Evolutionary conservation across 2,329 filamentous ascomycete genomes (phyloP).

Genomic region (Scopulariopsis brevicaulis): DNA sequence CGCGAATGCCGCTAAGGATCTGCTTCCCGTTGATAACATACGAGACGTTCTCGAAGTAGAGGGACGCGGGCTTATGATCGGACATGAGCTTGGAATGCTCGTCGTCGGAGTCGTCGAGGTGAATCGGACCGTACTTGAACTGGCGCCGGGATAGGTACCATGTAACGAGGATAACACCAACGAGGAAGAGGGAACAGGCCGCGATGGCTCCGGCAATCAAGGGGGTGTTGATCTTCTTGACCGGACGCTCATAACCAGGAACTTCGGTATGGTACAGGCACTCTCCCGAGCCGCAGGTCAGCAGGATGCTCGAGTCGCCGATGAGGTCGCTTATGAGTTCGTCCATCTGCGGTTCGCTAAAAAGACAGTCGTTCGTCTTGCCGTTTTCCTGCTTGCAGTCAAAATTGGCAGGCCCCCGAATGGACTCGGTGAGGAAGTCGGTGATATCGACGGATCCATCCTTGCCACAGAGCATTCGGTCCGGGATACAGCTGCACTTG

Average conservation of each 20-base stretch:
- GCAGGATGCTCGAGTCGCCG: slow-evolving; percentile 78
- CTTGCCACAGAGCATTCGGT: slow-evolving; percentile 88
- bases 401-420: slow-evolving; percentile 82
- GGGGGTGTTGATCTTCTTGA: slow-evolving; percentile 94
- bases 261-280: slow-evolving; percentile 89
- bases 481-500: slow-evolving; percentile 77
- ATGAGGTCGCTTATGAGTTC: slow-evolving; percentile 80
- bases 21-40: slow-evolving; percentile 82
- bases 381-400: slow-evolving; percentile 58
- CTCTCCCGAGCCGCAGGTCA: slow-evolving; percentile 77
- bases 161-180: slow-evolving; percentile 69
- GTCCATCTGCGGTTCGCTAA: slow-evolving; percentile 89
- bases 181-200: slow-evolving; percentile 72
- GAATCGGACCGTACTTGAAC: slow-evolving; percentile 59
- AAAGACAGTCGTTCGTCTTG: slow-evolving; percentile 57
- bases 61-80: slow-evolving; percentile 80
- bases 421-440: slow-evolving; percentile 73
- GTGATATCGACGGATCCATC: slow-evolving; percentile 83
- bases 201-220: slow-evolving; percentile 92
- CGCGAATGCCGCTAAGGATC: slow-evolving; percentile 70
- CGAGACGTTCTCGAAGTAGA: slow-evolving; percentile 80
- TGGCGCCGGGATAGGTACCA: slow-evolving; percentile 82
- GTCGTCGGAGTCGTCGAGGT: slow-evolving; percentile 81
- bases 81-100: slow-evolving; percentile 77
- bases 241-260: slow-evolving; percentile 76